Evolutionary conservation across 2,329 filamentous ascomycete genomes (phyloP).

Genomic region (Pyrenochaeta sp.): DNA sequence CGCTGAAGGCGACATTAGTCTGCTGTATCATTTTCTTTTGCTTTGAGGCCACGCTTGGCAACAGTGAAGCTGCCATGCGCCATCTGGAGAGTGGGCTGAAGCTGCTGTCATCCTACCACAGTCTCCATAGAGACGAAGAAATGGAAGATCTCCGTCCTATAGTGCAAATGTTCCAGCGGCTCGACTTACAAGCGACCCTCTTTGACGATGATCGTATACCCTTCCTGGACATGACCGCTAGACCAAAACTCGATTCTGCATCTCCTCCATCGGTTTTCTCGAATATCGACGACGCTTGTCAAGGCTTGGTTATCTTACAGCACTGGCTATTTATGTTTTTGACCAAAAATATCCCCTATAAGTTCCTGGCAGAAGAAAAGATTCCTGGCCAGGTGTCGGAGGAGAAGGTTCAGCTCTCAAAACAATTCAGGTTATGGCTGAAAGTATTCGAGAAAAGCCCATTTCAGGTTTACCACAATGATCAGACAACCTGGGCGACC

Average conservation of each 20-base stretch:
- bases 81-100: slow-evolving; percentile 9
- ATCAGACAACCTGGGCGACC: not conserved
- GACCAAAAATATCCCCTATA: slow-evolving; percentile 1
- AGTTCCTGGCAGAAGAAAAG: not conserved
- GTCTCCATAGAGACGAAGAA: not conserved
- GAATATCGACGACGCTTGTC: slow-evolving; percentile 4
- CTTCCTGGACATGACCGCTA: not conserved
- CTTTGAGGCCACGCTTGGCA: slow-evolving; percentile 7
- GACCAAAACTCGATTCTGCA: not conserved
- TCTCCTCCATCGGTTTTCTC: not conserved
- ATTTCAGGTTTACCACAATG: not conserved
- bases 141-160: slow-evolving; percentile 1
- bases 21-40: slow-evolving; percentile 11
- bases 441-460: not conserved
- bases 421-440: not conserved
- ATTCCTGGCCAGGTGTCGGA: not conserved
- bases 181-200: slow-evolving; percentile 7
- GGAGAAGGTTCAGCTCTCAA: not conserved
- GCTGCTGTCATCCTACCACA: not conserved
- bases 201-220: slow-evolving; percentile 6
- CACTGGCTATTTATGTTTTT: slow-evolving; percentile 3
- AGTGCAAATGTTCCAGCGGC: slow-evolving; percentile 4
- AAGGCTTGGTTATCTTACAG: slow-evolving; percentile 2
- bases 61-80: slow-evolving; percentile 4
- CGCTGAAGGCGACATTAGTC: slow-evolving; percentile 1